phyloP scores from a whole-genome alignment of 768 basidiomycete genomes.

The Xerocomellus amylosporus region DNA sequence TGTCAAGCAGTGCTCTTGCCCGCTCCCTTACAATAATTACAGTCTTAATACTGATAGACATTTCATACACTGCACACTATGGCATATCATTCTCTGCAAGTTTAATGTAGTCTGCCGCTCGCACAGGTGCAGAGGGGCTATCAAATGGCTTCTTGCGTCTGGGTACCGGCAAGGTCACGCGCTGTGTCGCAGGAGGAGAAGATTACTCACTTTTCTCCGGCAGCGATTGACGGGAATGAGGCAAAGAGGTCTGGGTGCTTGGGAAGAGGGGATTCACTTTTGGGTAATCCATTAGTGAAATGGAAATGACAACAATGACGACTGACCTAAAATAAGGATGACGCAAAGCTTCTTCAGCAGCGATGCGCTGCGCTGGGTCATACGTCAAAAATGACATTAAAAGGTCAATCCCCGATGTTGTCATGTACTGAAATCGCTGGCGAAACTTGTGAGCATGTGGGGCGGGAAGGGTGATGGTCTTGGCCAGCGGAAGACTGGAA shows the following conservation, averaged over 20 bases:
- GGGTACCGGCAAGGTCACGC: constrained; percentile 12
- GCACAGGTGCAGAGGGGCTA: constrained; percentile 76
- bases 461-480: constrained; percentile 71
- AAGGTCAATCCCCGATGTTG: constrained; percentile 80
- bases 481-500: constrained; percentile 71
- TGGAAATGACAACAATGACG: background rate
- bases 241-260: constrained; percentile 96
- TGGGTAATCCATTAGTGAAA: background rate
- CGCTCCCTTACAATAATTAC: background rate
- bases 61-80: constrained; percentile 11
- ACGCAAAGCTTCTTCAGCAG: constrained; percentile 83
- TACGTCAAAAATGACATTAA: constrained; percentile 81
- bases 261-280: constrained; percentile 88
- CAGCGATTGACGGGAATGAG: constrained; percentile 93
- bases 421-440: constrained; percentile 83
- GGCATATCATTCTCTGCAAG: constrained; percentile 60
- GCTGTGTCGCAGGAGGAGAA: background rate
- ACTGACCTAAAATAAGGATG: constrained; percentile 88
- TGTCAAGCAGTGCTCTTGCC: background rate
- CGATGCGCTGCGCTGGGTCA: constrained; percentile 82
- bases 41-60: background rate
- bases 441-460: constrained; percentile 75
- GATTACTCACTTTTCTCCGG: constrained; percentile 80
- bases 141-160: constrained; percentile 78
- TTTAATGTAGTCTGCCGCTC: constrained; percentile 65